Evolutionary conservation across 2,329 filamentous ascomycete genomes (phyloP).

Genomic region (Akanthomyces uredinophilus): DNA sequence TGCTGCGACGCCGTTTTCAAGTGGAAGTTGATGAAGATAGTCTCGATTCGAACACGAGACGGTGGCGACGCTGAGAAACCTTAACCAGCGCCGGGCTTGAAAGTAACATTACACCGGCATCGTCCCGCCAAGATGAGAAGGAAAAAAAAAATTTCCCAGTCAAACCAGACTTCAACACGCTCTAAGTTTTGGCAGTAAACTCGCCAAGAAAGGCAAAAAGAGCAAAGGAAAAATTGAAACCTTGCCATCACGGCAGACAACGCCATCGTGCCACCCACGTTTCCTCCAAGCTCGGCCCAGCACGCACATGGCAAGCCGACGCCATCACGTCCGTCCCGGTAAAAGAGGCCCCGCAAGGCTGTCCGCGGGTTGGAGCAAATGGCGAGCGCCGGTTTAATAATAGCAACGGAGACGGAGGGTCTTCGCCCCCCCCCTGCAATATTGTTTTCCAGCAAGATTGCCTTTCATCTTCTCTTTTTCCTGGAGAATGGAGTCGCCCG

Average conservation of each 20-base stretch:
- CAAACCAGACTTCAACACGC: neutral
- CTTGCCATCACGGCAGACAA: neutral
- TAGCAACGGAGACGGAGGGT: neutral
- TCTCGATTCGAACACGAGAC: neutral
- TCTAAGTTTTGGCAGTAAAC: neutral
- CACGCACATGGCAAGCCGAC: no score
- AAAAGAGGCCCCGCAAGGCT: neutral
- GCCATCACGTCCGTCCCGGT: no score
- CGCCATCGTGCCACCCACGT: neutral
- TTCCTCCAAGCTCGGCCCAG: neutral
- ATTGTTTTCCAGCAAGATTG: neutral
- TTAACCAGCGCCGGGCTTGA: neutral
- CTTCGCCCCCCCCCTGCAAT: neutral
- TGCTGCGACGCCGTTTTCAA: no score
- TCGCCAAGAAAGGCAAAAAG: neutral
- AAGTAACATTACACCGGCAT: neutral
- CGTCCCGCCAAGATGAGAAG: neutral
- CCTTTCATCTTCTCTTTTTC: neutral
- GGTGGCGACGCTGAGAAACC: neutral
- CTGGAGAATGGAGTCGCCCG: neutral
- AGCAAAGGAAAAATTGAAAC: neutral
- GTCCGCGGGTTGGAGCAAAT: neutral
- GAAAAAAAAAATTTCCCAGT: no score
- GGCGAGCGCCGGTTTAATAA: conserved; percentile 2
- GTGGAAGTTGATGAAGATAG: neutral